Evolutionary conservation across 768 basidiomycete genomes (phyloP), one percentile per base, ranked within the genome.

Genomic region (Leccinum rimulosum): DNA sequence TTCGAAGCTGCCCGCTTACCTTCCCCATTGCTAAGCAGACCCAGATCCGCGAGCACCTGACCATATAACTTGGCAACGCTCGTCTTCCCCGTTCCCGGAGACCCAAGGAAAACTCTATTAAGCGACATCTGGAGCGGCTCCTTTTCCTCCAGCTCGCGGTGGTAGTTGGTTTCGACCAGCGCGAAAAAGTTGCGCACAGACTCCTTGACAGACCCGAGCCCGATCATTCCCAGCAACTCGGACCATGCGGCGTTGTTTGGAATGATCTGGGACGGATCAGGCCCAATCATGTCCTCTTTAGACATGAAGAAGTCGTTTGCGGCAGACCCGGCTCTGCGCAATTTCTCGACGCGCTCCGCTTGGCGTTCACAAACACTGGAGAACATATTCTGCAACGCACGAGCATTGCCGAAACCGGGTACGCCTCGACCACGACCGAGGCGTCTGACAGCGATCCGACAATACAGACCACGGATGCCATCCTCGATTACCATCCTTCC

Each of bases 1-100:
- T 22, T 22, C 7, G 19, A 8, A 25, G 3, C 8, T 45, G 6
- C 31, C 22, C 8, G 10, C 33, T 62, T 57, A 85, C 87, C 86
- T 82, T 89, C 88, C 9, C 85, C 85, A 45, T 86, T 87, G 67
- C 84, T 87, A n/a, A 89, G 66, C n/a, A 89, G 66, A 4, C 81
- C 80, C 1, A 89, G 67, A 52, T 87, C 85, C 0, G 76, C 80
- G 12, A 89, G 68, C 50, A 88, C 83, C 57, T 80, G 79, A 1
- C 88, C 88, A 61, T 89, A 89, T 4, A 87, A 66, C 63, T 82
- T 83, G 0, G 84, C 87, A 0, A 89, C 87, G 0, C 84, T 84
- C 1, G 87, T 89, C 68, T 89, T 89, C 0, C 87, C 87, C 0
- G 87, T 88, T 3, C 87, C 87, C 6, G 87, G 87, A 11, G 82